phyloP scores from a whole-genome alignment of 148 eudicot species.

The Fagopyrum homotropicum region DNA sequence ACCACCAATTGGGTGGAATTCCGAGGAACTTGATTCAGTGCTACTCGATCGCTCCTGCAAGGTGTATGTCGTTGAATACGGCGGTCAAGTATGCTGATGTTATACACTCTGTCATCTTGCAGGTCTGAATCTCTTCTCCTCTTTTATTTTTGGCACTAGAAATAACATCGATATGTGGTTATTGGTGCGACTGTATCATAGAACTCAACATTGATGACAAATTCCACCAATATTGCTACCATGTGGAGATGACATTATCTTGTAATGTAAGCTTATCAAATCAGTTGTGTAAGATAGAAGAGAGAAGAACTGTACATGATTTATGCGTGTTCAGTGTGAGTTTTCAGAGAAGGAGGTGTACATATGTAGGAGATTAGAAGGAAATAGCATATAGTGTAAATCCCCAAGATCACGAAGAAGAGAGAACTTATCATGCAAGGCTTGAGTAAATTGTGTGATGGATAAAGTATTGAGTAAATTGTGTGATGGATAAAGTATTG shows the following conservation, averaged over 20 bases:
- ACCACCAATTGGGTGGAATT: conserved; percentile 57
- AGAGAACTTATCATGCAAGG: not conserved
- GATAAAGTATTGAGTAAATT: not conserved
- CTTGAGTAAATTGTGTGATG: not conserved
- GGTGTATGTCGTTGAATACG: conserved; percentile 93
- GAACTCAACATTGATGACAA: no score
- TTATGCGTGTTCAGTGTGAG: no score
- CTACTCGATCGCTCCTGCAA: conserved; percentile 69
- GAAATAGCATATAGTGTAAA: not conserved
- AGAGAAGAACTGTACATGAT: no score
- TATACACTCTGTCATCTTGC: conserved; percentile 70
- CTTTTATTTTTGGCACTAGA: no score
- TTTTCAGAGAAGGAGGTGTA: not conserved
- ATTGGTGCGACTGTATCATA: no score
- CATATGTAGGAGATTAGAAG: not conserved
- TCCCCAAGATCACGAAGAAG: not conserved
- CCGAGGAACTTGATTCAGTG: conserved; percentile 52
- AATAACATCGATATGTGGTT: no score
- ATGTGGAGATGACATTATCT: no score
- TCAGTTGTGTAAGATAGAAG: no score
- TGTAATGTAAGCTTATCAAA: no score
- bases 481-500: not conserved
- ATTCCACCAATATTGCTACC: no score
- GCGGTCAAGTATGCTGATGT: conserved; percentile 95
- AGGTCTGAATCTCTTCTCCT: conserved; percentile 31